Conservation (phyloP, 2,329 filamentous ascomycete genomes). For the Clarireedia sp. region DNA sequence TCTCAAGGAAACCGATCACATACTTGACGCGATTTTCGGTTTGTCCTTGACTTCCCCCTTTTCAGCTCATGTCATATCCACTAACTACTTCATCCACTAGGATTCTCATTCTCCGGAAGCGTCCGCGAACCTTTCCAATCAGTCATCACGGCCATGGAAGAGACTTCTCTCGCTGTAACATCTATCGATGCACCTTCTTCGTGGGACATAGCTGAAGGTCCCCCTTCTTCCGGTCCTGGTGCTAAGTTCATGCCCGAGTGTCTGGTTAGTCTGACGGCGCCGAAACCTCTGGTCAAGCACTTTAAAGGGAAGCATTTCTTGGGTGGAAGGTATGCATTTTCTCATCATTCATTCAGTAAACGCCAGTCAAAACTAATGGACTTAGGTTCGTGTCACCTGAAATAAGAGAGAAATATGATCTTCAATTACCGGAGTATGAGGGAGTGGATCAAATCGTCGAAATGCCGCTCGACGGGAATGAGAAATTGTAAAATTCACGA, state of each 20-base stretch:
- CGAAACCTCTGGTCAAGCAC: conserved; percentile 78
- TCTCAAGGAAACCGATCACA: conserved; percentile 62
- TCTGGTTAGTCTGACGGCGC: conserved; percentile 83
- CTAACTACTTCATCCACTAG: conserved; percentile 32
- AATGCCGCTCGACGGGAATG: conserved; percentile 45
- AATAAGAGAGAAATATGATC: conserved; percentile 76
- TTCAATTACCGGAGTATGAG: conserved; percentile 75
- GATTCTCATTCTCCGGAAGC: conserved; percentile 87
- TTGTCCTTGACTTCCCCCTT: background rate
- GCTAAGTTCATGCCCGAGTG: conserved; percentile 72
- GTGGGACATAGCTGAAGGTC: conserved; percentile 86
- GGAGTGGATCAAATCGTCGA: conserved; percentile 89
- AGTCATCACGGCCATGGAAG: conserved; percentile 70
- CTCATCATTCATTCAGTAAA: background rate
- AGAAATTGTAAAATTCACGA: conserved; percentile 17
- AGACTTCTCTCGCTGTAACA: conserved; percentile 67
- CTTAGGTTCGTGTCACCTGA: conserved; percentile 67
- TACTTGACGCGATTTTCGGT: conserved; percentile 93
- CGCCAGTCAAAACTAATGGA: background rate
- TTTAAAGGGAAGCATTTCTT: conserved; percentile 88
- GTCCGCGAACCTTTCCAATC: conserved; percentile 85
- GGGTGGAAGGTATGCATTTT: conserved; percentile 63
- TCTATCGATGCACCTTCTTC: conserved; percentile 90
- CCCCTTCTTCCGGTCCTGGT: conserved; percentile 68
- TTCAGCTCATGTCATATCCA: background rate